phyloP scores from a whole-genome alignment of 352 stramenopile genomes.

The Phytophthora niederhauseri region DNA sequence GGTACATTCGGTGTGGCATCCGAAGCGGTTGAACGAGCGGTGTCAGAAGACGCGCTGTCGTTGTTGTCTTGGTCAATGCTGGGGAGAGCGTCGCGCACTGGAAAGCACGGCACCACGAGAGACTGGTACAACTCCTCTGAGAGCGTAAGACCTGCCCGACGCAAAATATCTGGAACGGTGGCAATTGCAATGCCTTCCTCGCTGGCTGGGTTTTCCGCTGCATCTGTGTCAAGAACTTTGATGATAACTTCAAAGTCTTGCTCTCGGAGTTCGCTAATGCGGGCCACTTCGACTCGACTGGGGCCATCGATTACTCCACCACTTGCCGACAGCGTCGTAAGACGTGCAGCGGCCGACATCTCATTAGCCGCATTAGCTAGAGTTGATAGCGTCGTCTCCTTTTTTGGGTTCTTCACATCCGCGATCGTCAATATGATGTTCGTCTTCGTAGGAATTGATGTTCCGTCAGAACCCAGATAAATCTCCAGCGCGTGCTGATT shows the following conservation, averaged over 20 bases:
- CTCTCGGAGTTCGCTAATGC: constrained; percentile 69
- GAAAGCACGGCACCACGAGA: constrained; percentile 44
- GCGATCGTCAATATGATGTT: constrained; percentile 48
- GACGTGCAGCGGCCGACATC: constrained; percentile 22
- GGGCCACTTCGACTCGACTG: constrained; percentile 54
- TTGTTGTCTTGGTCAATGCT: background rate
- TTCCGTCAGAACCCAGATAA: constrained; percentile 30
- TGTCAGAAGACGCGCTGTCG: background rate
- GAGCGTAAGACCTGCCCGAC: constrained; percentile 37
- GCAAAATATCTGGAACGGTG: constrained; percentile 44
- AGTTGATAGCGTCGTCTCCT: constrained; percentile 42
- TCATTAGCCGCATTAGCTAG: constrained; percentile 3
- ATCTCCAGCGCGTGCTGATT: constrained; percentile 68
- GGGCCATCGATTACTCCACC: constrained; percentile 71
- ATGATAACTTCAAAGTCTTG: constrained; percentile 54
- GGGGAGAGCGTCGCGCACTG: constrained; percentile 16
- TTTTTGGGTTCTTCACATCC: constrained; percentile 58
- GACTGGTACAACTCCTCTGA: constrained; percentile 46
- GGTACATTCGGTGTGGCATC: background rate
- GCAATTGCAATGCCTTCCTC: constrained; percentile 29
- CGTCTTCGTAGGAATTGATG: constrained; percentile 36
- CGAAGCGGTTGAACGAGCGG: background rate
- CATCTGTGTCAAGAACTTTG: constrained; percentile 36
- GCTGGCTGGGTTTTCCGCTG: constrained; percentile 8
- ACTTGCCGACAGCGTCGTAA: constrained; percentile 58